Evolutionary conservation across 1,284 basidiomycete genomes (phyloP).

Genomic region (Phylloboletellus chloephorus): DNA sequence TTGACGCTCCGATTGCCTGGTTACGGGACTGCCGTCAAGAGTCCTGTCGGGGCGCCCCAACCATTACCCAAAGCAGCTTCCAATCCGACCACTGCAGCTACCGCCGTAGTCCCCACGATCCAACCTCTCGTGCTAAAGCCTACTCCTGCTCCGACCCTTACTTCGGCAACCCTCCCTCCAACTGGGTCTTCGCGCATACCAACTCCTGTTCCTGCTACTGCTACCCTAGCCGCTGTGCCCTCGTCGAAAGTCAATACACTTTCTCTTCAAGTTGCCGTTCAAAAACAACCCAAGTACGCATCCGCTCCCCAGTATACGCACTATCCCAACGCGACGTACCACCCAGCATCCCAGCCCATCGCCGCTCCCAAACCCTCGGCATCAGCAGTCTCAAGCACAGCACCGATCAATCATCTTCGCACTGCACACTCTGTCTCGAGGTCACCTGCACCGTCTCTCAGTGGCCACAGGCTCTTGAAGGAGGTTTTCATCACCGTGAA

Average conservation of each 20-base stretch:
- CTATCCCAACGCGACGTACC: constrained; percentile 46
- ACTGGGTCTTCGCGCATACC: constrained; percentile 19
- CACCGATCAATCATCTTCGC: constrained; percentile 18
- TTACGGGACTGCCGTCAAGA: constrained; percentile 18
- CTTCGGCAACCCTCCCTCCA: constrained; percentile 22
- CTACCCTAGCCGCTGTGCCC: constrained; percentile 1
- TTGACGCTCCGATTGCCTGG: constrained; percentile 31
- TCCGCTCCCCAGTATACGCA: constrained; percentile 30
- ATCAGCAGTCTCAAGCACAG: constrained; percentile 11
- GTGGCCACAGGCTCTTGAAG: constrained; percentile 43
- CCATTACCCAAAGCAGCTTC: constrained; percentile 19
- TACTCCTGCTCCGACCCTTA: constrained; percentile 15
- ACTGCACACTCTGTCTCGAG: constrained; percentile 33
- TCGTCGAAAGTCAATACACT: constrained; percentile 28
- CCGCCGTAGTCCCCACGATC: constrained; percentile 19
- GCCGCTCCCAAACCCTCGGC: constrained; percentile 22
- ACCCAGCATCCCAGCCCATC: constrained; percentile 27
- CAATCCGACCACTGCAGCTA: constrained; percentile 16
- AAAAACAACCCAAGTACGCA: constrained; percentile 27
- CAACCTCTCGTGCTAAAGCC: constrained; percentile 18
- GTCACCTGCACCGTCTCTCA: constrained; percentile 42
- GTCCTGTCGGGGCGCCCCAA: constrained; percentile 18
- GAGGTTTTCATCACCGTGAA: constrained; percentile 49
- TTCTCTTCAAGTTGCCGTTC: constrained; percentile 29
- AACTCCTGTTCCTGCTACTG: constrained; percentile 19